A percentile compares a stretch with the other conserved stretches of the same genome.
phyloP scores from a whole-genome alignment of 352 stramenopile species.

The Globisporangium perplexum region DNA sequence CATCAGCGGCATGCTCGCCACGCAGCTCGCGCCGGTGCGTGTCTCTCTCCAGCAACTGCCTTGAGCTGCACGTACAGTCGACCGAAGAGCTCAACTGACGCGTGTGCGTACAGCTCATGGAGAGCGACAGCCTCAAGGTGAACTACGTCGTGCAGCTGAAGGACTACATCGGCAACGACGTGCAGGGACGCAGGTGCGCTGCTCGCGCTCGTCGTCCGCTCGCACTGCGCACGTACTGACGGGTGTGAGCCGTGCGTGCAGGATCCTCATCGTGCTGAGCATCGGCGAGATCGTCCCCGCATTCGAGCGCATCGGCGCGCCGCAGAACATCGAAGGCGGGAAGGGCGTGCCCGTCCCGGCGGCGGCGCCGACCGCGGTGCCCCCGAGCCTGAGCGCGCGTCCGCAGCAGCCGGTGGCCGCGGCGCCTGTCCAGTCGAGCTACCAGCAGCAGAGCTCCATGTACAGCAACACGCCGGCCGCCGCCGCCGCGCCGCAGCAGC shows the following conservation, averaged over 20 bases:
- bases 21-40: constrained; percentile 68
- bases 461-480: constrained; percentile 19
- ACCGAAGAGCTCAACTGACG: neutral
- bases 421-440: constrained; percentile 18
- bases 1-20: constrained; percentile 86
- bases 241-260: constrained; percentile 4
- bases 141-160: constrained; percentile 86
- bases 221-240: no score
- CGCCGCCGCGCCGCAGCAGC: neutral
- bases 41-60: neutral
- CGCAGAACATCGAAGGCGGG: constrained; percentile 67
- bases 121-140: constrained; percentile 71
- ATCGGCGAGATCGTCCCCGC: constrained; percentile 71
- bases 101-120: constrained; percentile 50
- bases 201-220: neutral
- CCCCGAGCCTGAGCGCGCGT: constrained; percentile 22
- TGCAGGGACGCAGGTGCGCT: constrained; percentile 59
- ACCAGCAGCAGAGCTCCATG: constrained; percentile 35
- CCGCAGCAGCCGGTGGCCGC: constrained; percentile 12
- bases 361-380: constrained; percentile 15
- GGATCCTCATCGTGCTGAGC: constrained; percentile 82
- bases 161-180: constrained; percentile 79
- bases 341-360: constrained; percentile 33
- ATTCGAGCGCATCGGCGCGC: constrained; percentile 69
- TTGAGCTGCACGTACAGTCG: no score